phyloP scores from a whole-genome alignment of 805 yeast species.

The Yarrowia sp. region DNA sequence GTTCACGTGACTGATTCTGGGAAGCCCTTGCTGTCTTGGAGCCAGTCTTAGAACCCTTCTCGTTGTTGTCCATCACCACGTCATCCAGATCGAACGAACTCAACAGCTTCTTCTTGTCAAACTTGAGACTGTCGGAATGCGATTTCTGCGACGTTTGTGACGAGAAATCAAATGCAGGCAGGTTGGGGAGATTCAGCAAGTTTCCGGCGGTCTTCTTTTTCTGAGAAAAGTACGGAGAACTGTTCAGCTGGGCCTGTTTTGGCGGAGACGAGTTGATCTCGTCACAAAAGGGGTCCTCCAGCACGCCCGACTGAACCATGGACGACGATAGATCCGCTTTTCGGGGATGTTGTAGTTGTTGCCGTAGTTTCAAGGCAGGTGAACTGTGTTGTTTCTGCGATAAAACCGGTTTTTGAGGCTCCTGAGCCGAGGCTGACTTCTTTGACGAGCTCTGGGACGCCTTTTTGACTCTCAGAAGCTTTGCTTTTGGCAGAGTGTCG shows the following conservation, averaged over 20 bases:
- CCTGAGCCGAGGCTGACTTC: too few relatives aligned
- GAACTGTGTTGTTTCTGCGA: not conserved
- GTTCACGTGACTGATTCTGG: too few relatives aligned
- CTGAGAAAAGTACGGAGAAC: conserved; percentile 9
- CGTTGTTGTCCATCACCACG: not conserved
- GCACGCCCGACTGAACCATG: not conserved
- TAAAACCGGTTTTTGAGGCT: not conserved
- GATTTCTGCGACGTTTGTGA: conserved; percentile 6
- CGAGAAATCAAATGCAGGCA: conserved; percentile 8
- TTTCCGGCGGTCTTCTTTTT: conserved; percentile 1
- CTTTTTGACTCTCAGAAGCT: not conserved
- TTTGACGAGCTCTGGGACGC: not conserved
- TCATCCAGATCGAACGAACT: not conserved
- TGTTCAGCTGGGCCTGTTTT: not conserved
- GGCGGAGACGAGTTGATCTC: conserved; percentile 20
- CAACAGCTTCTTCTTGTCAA: not conserved
- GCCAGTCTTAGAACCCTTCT: too few relatives aligned
- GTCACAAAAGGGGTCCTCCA: conserved; percentile 29
- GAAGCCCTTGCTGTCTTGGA: too few relatives aligned
- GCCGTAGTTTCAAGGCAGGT: not conserved
- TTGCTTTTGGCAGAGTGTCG: not conserved
- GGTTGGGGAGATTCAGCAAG: conserved; percentile 1
- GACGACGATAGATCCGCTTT: conserved; percentile 6
- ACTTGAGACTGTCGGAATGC: conserved; percentile 3
- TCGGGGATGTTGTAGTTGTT: not conserved